Evolutionary conservation across 192 early-diverging fungal genomes (phyloP).

Genomic region (Fimicolochytrium jonesii): DNA sequence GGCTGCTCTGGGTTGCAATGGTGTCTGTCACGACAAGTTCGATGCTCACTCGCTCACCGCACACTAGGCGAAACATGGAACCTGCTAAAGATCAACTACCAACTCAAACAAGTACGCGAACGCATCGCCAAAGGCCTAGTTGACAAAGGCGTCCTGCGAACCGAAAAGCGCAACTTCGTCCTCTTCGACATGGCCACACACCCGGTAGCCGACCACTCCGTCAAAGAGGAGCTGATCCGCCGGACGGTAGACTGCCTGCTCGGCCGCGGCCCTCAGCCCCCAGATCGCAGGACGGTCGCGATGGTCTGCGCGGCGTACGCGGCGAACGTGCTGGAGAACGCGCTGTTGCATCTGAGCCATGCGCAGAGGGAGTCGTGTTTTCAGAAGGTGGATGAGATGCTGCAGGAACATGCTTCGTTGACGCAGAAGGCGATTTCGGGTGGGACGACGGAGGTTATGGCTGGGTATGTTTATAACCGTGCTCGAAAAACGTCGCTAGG

Average conservation of each 20-base stretch:
- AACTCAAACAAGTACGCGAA: constrained; percentile 96
- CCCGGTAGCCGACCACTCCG: constrained; percentile 80
- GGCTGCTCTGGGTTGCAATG: neutral
- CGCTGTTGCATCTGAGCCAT: constrained; percentile 75
- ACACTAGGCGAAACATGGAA: constrained; percentile 99
- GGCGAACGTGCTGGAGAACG: constrained; percentile 96
- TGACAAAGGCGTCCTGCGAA: constrained; percentile 95
- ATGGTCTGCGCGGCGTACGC: constrained; percentile 95
- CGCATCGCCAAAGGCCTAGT: constrained; percentile 94
- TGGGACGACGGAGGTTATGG: constrained; percentile 56
- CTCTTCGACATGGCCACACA: constrained; percentile 98
- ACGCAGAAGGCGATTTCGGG: constrained; percentile 40
- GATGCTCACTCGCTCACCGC: constrained; percentile 21
- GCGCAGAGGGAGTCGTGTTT: constrained; percentile 86
- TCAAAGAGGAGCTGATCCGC: constrained; percentile 85
- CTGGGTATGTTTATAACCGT: constrained; percentile 38
- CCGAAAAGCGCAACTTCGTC: constrained; percentile 93
- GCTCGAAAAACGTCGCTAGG: too few species aligned
- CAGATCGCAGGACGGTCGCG: constrained; percentile 68
- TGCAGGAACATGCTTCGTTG: constrained; percentile 78
- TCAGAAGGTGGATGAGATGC: constrained; percentile 79
- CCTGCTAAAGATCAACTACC: constrained; percentile 92
- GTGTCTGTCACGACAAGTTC: neutral
- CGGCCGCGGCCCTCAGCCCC: constrained; percentile 56
- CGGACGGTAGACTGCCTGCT: constrained; percentile 76